Evolutionary conservation across 1,284 basidiomycete species (phyloP), one percentile per base, ranked within the genome.

Genomic region (Entoloma clypeatum): DNA sequence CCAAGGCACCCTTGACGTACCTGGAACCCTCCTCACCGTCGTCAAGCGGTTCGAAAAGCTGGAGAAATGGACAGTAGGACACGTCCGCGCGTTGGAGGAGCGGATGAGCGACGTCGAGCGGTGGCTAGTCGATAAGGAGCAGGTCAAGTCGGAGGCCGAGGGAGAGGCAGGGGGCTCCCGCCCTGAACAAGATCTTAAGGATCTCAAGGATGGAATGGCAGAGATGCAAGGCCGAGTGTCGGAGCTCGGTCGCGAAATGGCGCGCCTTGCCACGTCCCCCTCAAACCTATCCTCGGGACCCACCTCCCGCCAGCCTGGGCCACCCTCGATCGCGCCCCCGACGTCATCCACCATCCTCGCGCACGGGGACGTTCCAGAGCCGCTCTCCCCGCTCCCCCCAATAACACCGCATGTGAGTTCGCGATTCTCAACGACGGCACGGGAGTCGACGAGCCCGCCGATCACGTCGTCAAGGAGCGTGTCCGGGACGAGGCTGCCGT

Each of bases 101-200:
- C 74, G 86, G 22, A 89, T 89, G 85, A 77, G 81, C 48, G 86
- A 89, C 42, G 86, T 89, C 14, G 86, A 89, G 57, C 72, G 78
- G 28, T 88, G 84, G 82, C 69, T 88, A 9, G 85, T 88, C 2
- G 84, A 86, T 44, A 85, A 81, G 56, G 84, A 86, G 59, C 76
- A 69, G 36, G 72, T 74, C 44, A 69, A 67, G 38, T 68, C 71
- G 41, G 67, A 64, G 38, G 68, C 63, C 38, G 58, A 61, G 7
- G 51, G 52, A 3, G 53, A 48, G 24, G 45, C 49, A 16, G 41
- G 49, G 24, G 55, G 47, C 1, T 42, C 53, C 5, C 41, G 44
- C 11, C 54, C 52, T 10, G 48, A 45, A 4, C 63, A 61, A 5
- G 76, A 74, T 2, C 52, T 86, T 7, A 56, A 53, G 8, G 71